Evolutionary conservation across 2,329 filamentous ascomycete genomes (phyloP).

Genomic region (Penicillium sp.): DNA sequence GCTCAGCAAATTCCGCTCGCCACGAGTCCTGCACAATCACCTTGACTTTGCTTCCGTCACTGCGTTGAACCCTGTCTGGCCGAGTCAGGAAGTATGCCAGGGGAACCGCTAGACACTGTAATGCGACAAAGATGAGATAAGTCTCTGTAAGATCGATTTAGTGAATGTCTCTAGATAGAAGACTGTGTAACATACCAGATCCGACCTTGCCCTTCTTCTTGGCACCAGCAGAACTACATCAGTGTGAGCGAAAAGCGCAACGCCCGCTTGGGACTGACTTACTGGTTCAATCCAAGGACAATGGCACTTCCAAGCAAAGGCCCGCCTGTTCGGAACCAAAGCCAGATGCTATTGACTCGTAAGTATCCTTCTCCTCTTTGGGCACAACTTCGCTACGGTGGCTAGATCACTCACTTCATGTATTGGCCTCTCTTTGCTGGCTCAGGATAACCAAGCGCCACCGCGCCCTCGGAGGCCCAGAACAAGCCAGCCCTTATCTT

Average conservation of each 20-base stretch:
- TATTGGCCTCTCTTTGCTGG: constrained; percentile 52
- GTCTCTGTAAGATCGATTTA: constrained; percentile 30
- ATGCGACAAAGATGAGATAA: constrained; percentile 50
- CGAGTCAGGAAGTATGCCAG: constrained; percentile 46
- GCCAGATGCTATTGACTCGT: constrained; percentile 42
- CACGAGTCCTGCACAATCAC: constrained; percentile 45
- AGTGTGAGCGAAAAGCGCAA: background rate
- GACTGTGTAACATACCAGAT: constrained; percentile 21
- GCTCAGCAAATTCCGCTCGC: constrained; percentile 44
- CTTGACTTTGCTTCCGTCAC: constrained; percentile 46
- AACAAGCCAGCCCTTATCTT: constrained; percentile 50
- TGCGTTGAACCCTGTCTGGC: constrained; percentile 49
- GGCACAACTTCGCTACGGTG: background rate
- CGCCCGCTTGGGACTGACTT: constrained; percentile 1
- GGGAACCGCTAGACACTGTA: constrained; percentile 44
- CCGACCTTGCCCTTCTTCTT: constrained; percentile 32
- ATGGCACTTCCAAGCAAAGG: constrained; percentile 55
- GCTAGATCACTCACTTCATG: constrained; percentile 40
- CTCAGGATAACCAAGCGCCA: constrained; percentile 55
- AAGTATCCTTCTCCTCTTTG: background rate
- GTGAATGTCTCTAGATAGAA: background rate
- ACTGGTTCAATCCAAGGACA: constrained; percentile 51
- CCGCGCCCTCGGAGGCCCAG: constrained; percentile 56
- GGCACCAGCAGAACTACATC: constrained; percentile 16
- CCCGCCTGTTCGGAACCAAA: constrained; percentile 56